These are phyloP conservation scores for Trametes gibbosa DNA, from an alignment of 768 basidiomycete species.

Conservation along the genomic window DNA sequence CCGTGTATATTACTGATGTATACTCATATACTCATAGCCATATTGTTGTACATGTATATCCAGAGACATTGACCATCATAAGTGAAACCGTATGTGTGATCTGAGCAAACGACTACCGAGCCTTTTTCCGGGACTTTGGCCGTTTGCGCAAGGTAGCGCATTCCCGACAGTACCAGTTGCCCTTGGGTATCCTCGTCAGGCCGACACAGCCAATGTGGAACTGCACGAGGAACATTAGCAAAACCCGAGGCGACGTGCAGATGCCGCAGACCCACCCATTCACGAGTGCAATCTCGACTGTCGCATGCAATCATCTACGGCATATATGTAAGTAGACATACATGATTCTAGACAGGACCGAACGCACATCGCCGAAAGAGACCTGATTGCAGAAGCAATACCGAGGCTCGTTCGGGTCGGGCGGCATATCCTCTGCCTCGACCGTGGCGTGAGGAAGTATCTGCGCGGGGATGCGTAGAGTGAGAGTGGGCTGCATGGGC, in stretches of 20 bases:
- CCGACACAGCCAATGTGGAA: constrained; percentile 73
- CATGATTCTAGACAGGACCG: neutral
- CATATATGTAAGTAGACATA: neutral
- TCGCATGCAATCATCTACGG: constrained; percentile 87
- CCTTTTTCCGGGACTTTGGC: neutral
- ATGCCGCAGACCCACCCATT: constrained; percentile 67
- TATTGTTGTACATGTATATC: constrained; percentile 15
- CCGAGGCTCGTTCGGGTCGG: constrained; percentile 42
- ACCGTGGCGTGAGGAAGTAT: constrained; percentile 13
- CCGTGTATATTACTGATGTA: constrained; percentile 6
- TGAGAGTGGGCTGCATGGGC: constrained; percentile 26
- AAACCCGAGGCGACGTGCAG: neutral
- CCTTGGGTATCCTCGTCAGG: constrained; percentile 53
- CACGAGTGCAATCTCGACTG: constrained; percentile 59
- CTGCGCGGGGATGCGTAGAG: constrained; percentile 36
- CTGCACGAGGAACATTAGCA: constrained; percentile 34
- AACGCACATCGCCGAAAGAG: constrained; percentile 74
- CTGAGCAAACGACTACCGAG: neutral
- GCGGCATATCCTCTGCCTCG: constrained; percentile 18
- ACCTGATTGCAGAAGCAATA: constrained; percentile 84
- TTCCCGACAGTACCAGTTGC: constrained; percentile 71
- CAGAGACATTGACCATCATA: neutral
- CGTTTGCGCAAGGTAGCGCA: constrained; percentile 38
- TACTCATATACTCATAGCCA: constrained; percentile 2
- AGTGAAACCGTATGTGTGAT: neutral